Evolutionary conservation across 1,139 yeast species (phyloP), one percentile per base, ranked within the genome.

Genomic region (Blastobotrys elegans): DNA sequence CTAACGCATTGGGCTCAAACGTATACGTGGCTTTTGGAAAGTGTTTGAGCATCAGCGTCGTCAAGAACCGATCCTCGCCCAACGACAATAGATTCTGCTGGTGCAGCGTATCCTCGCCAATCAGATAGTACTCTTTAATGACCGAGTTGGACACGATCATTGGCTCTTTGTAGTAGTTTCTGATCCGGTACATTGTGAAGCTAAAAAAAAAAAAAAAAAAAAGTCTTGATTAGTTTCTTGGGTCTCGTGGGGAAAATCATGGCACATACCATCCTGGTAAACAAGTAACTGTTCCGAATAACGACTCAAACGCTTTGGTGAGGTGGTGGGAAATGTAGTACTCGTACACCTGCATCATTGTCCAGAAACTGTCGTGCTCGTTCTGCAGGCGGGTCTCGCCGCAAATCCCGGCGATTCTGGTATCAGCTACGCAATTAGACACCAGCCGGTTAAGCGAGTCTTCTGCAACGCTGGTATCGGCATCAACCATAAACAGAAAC

Each of bases 81-180:
- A 66, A 55, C 17, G 65, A 55, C 34, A 66, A 50, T 50, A 66
- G 47, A 47, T 66, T 66, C 53, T 66, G 66, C 47, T 59, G 55
- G 50, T 66, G 69, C 31, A 66, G 54, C 6, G 68, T 64, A 36
- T 62, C 63, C 4, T 64, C 67, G 3, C 56, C 53, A 16, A 58
- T 62, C 5, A 66, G 61, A 47, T 66, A 66, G 21, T 64, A 54
- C 30, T 59, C 61, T 6, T 65, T 63, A 41, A 66, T 60, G 33
- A 64, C 64, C 13, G 63, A 65, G 43, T 63, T 61, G 32, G 59
- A 64, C 30, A 65, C 54, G 36, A 66, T 52, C 16, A 96, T 96
- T 30, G 88, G 95, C 96, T 96, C 87, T 66, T 74, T 61, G 41
- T 61, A 57, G 36, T 95, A 95, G 0, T 95, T 75, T 45, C 64